Evolutionary conservation across 2,329 filamentous ascomycete species (phyloP), one percentile per base, ranked within the genome.

Genomic region (Penicillium brasilianum): DNA sequence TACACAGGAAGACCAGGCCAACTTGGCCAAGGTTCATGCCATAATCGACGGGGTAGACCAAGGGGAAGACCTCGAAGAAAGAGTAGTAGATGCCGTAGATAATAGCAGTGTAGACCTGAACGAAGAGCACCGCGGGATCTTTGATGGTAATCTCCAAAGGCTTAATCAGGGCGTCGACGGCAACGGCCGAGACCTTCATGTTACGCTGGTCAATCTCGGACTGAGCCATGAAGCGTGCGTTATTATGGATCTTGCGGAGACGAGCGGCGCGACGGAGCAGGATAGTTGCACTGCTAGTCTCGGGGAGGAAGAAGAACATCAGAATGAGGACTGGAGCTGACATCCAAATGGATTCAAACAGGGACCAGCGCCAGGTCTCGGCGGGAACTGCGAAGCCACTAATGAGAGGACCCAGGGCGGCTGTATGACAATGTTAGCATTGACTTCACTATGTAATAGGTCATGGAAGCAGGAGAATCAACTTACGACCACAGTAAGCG

Each of bases 51-150:
- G 82, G 80, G 71, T 87, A 90, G 58, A 89, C 86, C 14, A 88
- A 78, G 3, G 87, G 87, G 75, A 90, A 89, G 34, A 85, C 85
- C 70, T 89, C 87, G 72, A 90, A 90, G 76, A 84, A 90, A 54
- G 78, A 79, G 66, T 84, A 84, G 61, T 79, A 78, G 32, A 78
- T 77, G 48, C 74, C 75, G 61, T 78, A 90, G 67, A 87, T 83
- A 66, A 89, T 83, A 56, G 84, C 84, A 3, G 83, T 86, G 75
- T 89, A 90, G 48, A 88, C 61, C 70, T 87, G 84, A 0, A 87
- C 84, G 72, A 89, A 89, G 9, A 85, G 74, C 1, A 90, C 82
- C 13, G 87, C 85, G 0, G 87, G 87, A 59, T 89, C 86, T 72
- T 86, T 85, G 73, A 88, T 67, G 10, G 82, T 87, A 68, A 89